Percentiles rank a stretch among this genome's conserved stretches.
Conservation (phyloP, 2,329 filamentous ascomycete species). For the Didymella sp. region DNA sequence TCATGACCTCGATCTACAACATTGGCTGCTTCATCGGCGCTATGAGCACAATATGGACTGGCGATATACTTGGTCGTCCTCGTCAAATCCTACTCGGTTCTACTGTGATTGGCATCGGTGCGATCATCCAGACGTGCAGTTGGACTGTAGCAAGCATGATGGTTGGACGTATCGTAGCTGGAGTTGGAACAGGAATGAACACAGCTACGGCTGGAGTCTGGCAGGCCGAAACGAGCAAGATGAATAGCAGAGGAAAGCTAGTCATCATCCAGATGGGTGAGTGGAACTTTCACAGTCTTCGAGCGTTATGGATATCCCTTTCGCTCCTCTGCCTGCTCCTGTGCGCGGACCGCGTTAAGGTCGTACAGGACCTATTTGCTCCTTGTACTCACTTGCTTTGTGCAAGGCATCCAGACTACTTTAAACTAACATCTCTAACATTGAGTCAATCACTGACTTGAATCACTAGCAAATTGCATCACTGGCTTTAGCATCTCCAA, state of each 20-base stretch:
- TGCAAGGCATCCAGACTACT: too few relatives aligned
- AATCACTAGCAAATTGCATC: constrained; percentile 48
- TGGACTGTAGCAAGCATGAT: constrained; percentile 50
- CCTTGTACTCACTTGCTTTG: too few relatives aligned
- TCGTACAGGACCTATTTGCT: too few relatives aligned
- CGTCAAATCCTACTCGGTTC: constrained; percentile 65
- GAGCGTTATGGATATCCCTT: too few relatives aligned
- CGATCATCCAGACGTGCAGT: constrained; percentile 48
- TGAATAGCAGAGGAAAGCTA: constrained; percentile 55
- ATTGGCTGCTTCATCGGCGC: constrained; percentile 57
- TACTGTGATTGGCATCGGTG: constrained; percentile 49
- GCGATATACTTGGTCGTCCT: constrained; percentile 65
- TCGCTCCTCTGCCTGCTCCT: too few relatives aligned
- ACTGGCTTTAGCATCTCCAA: constrained; percentile 54
- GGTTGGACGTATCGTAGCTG: constrained; percentile 53
- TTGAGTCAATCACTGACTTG: constrained; percentile 1
- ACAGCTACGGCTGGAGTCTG: constrained; percentile 59
- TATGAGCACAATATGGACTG: constrained; percentile 55
- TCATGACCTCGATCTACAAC: constrained; percentile 52
- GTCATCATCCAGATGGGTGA: constrained; percentile 56
- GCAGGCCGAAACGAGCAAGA: constrained; percentile 57
- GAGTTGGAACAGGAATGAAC: constrained; percentile 57
- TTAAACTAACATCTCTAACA: too few relatives aligned
- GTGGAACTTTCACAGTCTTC: not conserved
- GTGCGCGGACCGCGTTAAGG: too few relatives aligned